Evolutionary conservation across 2,329 filamentous ascomycete genomes (phyloP), one percentile per base, ranked within the genome.

Genomic region (Dactylellina drechsleri): DNA sequence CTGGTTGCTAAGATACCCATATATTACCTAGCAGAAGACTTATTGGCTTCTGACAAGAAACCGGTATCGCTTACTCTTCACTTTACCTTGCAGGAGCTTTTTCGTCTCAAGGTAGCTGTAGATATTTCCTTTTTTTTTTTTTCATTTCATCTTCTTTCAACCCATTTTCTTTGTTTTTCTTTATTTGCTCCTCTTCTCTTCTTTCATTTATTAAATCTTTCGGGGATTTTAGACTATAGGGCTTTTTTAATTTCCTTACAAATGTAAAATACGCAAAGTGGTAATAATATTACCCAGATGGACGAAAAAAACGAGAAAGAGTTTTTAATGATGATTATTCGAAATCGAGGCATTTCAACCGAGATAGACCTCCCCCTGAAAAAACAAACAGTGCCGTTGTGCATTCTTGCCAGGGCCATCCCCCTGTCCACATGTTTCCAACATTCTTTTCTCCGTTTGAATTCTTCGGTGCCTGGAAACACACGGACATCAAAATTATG

Each of bases 1-100:
- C 41, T 56, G 64, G 64, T 75, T 75, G 57, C 45, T 61, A 52
- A 68, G 59, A 71, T 71, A 71, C 66, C 66, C 66, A 53, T 45
- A 45, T 56, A 56, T 64, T 65, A 53, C 49, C 53, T 43, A 70
- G 66, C 66, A 47, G 66, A 62, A 54, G 59, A 26, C 50, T 20
- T 18, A 15, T 52, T 56, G n/a, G 47, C 66, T 65, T 71, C 66
- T 59, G 59, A 59, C 66, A 54, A 71, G 40, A 56, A 36, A 16
- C 31, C 28, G 59, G 31, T 60, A 57, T 28, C 36, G 52, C 64
- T 50, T 68, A 52, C 45, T 36, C 16, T 60, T 28, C 45, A 26
- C 28, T 28, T 52, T 52, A 15, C 47, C 40, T 40, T 41, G 28
- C 40, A 58, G 16, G 40, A 18, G n/a, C 43, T 57, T 36, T 60